Evolutionary conservation across 345 rosid genomes (phyloP), one percentile per base, ranked within the genome.

Genomic region (Cochlearia excelsa): DNA sequence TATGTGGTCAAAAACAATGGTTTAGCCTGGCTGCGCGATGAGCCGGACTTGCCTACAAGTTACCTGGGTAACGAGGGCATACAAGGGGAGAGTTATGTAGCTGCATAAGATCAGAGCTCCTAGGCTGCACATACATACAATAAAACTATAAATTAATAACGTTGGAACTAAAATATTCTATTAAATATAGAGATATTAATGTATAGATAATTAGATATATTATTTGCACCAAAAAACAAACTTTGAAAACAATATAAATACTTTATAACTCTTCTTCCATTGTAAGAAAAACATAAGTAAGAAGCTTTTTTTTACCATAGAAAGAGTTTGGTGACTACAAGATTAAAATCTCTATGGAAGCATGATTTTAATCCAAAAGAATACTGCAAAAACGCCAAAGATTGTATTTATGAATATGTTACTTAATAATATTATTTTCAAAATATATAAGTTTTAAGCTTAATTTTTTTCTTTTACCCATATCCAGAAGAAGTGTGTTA

Each of bases 41-140:
- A 16, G 23, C 23, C 23, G 23, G 23, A 16, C 23, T 7, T 4
- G 44, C 23, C 46, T 43, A 70, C 53, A 30, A 53, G 44, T 61
- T 72, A 93, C 99, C 97, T 89, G 97, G 59, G 94, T 82, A 50
- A 93, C 83, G 5, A 89, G 97, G 11, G 99, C 94, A 43, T 89
- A 82, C 44, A 93, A 60, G 0, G 99, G 97, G 39, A 93, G 88
- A n/a, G 99, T 93, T 49, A 82, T 81, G 83, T 93, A 93, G 72
- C 97, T 89, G 80, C 94, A 89, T 30, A 89, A 61, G 65, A 70
- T 65, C 61, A 89, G 74, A 59, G 72, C 91, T 1, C 79, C 84
- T 46, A 75, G 59, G 58, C 99, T 93, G 80, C 80, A 64, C 74
- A 76, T 11, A 34, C 37, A 34, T 34, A 34, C 23, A 16, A 16